These are phyloP conservation scores for Tagetes patula DNA, from an alignment of 129 eudicot genomes.

Conservation along the genomic window DNA sequence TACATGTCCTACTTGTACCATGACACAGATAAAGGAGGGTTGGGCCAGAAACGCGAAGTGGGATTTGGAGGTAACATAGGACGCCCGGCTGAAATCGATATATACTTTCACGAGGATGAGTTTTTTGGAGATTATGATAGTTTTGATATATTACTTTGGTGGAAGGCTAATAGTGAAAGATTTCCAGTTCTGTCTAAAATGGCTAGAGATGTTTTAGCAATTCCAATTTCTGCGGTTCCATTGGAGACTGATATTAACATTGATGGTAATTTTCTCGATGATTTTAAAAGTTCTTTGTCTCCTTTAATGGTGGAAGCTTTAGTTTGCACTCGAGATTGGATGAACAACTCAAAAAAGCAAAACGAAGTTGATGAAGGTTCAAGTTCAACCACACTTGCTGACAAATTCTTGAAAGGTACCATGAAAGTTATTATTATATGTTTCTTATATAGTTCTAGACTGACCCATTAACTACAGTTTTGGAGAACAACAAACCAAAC, in stretches of 20 bases:
- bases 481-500: neutral
- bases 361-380: neutral
- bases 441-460: neutral
- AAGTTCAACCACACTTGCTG: neutral
- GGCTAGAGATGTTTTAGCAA: slow-evolving; percentile 23
- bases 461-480: neutral
- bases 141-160: slow-evolving; percentile 15
- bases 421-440: neutral
- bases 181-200: slow-evolving; percentile 17
- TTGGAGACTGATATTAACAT: neutral
- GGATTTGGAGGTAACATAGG: slow-evolving; percentile 13
- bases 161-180: neutral
- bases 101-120: neutral
- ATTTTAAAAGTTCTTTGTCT: slow-evolving; percentile 9
- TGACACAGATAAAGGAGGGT: slow-evolving; percentile 1
- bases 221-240: neutral
- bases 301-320: slow-evolving; percentile 18
- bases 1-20: slow-evolving; percentile 7
- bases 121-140: neutral
- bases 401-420: slow-evolving; percentile 14
- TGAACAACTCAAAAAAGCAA: slow-evolving; percentile 2
- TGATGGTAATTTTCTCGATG: neutral
- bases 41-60: neutral
- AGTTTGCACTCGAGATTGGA: slow-evolving; percentile 20
- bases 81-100: slow-evolving; percentile 1